A percentile compares a stretch with the other conserved stretches of the same genome.
Conservation (phyloP, 768 basidiomycete genomes). For the Leccinellum luteum region DNA sequence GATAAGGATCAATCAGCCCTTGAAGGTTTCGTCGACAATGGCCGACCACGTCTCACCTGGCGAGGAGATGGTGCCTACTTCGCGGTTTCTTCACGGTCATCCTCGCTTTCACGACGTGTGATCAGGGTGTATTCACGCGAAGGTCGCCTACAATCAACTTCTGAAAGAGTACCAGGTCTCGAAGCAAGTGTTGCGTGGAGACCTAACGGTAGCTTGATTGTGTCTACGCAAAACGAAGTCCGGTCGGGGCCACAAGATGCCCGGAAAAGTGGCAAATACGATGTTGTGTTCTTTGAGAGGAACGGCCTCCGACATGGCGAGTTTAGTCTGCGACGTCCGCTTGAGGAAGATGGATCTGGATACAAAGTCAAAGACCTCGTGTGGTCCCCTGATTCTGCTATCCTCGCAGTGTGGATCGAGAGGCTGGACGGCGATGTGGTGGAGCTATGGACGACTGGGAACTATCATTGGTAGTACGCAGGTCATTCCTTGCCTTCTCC, state of each 20-base stretch:
- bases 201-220: conserved; percentile 86
- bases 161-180: conserved; percentile 78
- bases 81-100: conserved; percentile 73
- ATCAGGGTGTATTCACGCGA: conserved; percentile 38
- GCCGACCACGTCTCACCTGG: conserved; percentile 78
- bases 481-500: not conserved
- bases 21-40: conserved; percentile 69
- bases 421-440: conserved; percentile 69
- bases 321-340: conserved; percentile 56
- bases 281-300: conserved; percentile 91
- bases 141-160: conserved; percentile 76
- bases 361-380: conserved; percentile 71
- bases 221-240: conserved; percentile 69
- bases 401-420: conserved; percentile 85
- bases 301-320: conserved; percentile 94
- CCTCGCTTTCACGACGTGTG: conserved; percentile 22
- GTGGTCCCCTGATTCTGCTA: conserved; percentile 89
- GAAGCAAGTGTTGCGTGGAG: conserved; percentile 83
- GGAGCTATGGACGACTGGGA: conserved; percentile 92
- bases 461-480: conserved; percentile 81
- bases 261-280: conserved; percentile 68
- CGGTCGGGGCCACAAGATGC: conserved; percentile 70
- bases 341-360: conserved; percentile 46
- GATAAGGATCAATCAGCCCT: conserved; percentile 46
- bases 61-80: conserved; percentile 92